Evolutionary conservation across 1,284 basidiomycete genomes (phyloP).

Genomic region (Hemileia vastatrix): DNA sequence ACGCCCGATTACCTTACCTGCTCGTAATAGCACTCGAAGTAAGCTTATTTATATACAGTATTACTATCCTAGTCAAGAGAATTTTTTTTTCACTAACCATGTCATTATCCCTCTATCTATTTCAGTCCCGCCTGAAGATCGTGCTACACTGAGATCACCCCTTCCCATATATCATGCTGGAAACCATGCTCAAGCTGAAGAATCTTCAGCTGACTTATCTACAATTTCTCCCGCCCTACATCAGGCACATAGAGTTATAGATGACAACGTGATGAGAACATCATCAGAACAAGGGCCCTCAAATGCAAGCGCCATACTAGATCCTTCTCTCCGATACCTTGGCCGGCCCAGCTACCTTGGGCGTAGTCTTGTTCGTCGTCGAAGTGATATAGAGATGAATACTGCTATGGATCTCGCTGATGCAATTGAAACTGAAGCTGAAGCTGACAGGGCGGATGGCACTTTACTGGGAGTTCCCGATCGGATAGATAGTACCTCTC

Average conservation of each 20-base stretch:
- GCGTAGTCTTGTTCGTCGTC: background rate
- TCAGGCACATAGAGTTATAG: background rate
- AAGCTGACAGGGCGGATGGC: background rate
- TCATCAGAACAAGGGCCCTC: background rate
- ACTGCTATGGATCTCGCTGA: background rate
- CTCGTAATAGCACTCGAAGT: too few relatives aligned
- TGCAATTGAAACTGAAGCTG: background rate
- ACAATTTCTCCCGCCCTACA: too few relatives aligned
- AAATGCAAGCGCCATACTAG: background rate
- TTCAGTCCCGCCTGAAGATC: background rate
- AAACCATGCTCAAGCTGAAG: background rate
- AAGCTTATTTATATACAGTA: background rate
- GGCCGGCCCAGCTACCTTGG: background rate
- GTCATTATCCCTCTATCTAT: background rate
- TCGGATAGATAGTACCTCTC: slow-evolving; percentile 4
- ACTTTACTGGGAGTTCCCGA: slow-evolving; percentile 3
- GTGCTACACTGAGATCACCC: slow-evolving; percentile 6
- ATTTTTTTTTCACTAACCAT: background rate
- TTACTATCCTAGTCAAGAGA: background rate
- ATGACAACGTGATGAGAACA: background rate
- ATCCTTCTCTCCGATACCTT: background rate
- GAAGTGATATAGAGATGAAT: background rate
- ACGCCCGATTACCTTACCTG: too few relatives aligned
- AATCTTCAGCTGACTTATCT: too few relatives aligned
- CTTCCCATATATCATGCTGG: slow-evolving; percentile 1